phyloP scores from a whole-genome alignment of 371 early-diverging fungal species.

The Syncephalastrum sp. region DNA sequence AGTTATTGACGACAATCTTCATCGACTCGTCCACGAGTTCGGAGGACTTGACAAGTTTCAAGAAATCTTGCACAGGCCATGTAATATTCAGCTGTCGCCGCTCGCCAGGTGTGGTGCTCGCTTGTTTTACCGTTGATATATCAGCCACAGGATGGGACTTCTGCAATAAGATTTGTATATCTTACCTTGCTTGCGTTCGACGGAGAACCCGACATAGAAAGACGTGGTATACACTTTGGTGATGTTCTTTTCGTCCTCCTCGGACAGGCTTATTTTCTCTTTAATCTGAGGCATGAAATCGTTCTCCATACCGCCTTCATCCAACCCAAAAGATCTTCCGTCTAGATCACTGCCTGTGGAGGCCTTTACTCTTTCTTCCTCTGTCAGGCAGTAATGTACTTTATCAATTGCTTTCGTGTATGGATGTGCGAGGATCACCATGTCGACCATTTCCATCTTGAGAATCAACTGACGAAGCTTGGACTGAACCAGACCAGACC shows the following conservation, averaged over 20 bases:
- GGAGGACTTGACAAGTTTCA: slow-evolving; percentile 75
- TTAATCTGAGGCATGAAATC: slow-evolving; percentile 32
- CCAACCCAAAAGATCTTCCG: slow-evolving; percentile 33
- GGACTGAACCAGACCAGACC: slow-evolving; percentile 91
- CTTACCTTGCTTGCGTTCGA: slow-evolving; percentile 57
- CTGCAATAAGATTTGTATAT: too few species aligned
- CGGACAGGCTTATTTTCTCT: slow-evolving; percentile 27
- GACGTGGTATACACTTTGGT: slow-evolving; percentile 66
- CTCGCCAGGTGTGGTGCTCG: background rate
- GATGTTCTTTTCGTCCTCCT: slow-evolving; percentile 32
- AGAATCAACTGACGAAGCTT: slow-evolving; percentile 88
- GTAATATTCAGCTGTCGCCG: slow-evolving; percentile 66
- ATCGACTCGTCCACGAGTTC: slow-evolving; percentile 75
- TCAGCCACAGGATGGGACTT: background rate
- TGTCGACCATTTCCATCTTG: slow-evolving; percentile 84
- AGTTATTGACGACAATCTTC: slow-evolving; percentile 68
- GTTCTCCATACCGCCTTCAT: slow-evolving; percentile 42
- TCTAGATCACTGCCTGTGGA: slow-evolving; percentile 58
- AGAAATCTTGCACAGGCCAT: slow-evolving; percentile 82
- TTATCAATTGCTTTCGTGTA: slow-evolving; percentile 87
- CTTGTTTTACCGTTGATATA: slow-evolving; percentile 1
- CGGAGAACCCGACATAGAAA: slow-evolving; percentile 86
- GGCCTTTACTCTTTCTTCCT: slow-evolving; percentile 65
- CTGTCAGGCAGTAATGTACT: slow-evolving; percentile 56
- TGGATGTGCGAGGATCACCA: slow-evolving; percentile 85